Base-by-base conservation (phyloP, 805 yeast species). In the Torulaspora indica region DNA sequence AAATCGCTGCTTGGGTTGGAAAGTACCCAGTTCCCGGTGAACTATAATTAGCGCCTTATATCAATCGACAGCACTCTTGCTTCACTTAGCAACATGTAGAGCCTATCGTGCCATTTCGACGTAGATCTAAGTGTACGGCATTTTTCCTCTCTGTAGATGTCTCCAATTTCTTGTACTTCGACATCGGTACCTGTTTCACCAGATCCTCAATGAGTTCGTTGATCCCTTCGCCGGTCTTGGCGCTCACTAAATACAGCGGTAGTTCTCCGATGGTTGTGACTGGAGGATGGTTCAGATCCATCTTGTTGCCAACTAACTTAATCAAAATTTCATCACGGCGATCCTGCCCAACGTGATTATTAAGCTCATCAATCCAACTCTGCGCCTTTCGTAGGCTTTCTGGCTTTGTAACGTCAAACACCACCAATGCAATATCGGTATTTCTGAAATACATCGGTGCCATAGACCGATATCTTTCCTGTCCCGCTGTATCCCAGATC, bases 11-110 rank as follows among this genome's bases (percentile, higher is more conserved):
- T 17, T 88, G 91, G 87, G 91, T 77, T 38, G 74, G 81, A 30
- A 61, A 76, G 49, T 88, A 73, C 71, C 95, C 96, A 22, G 95
- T 89, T 51, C 97, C 97, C 42, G 95, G 95, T 57, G 95, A 85
- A 47, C 60, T 74, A 36, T 64, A 49, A 54, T 13, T 18, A 38
- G 40, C 40, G 25, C 37, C 18, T 35, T n/a, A 35, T 24, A 35
- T n/a, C 14, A 7, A 5, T 22, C 22, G 23, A 20, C 17, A 35
- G 34, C 34, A 14, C 14, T 8, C 6, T 31, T 13, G 20, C 34
- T 17, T 9, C 22, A 6, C 8, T 15, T 51, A 53, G 28, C 38
- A 42, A 41, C 55, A 51, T 27, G 40, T 27, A 4, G 23, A 25
- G 23, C 45, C 24, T 17, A 17, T 6, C 13, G 14, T 34, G 14